phyloP scores from a whole-genome alignment of 495 filamentous ascomycete genomes.

The Aspergillus panamensis region DNA sequence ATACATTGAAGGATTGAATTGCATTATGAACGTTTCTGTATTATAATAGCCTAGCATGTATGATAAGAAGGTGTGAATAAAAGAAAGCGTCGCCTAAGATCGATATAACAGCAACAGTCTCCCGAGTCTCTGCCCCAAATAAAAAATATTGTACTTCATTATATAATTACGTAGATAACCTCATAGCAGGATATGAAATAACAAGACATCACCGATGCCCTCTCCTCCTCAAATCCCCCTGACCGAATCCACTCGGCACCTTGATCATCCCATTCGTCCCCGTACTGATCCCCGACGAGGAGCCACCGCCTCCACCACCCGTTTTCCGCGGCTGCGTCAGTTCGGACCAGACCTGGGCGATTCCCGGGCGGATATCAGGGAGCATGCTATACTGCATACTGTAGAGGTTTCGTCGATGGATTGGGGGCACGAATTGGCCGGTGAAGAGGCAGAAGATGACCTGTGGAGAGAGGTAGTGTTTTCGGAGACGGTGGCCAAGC shows the following conservation, averaged over 20 bases:
- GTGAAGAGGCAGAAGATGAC: slow-evolving; percentile 86
- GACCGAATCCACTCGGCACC: slow-evolving; percentile 36
- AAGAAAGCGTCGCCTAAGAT: background rate
- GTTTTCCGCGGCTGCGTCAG: slow-evolving; percentile 55
- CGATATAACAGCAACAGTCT: background rate
- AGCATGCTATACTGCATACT: slow-evolving; percentile 98
- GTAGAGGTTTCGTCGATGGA: slow-evolving; percentile 91
- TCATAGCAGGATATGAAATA: no score
- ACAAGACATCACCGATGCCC: slow-evolving; percentile 34
- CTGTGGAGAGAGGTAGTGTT: slow-evolving; percentile 86
- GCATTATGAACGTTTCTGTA: background rate
- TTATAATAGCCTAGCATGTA: background rate
- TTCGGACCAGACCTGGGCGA: slow-evolving; percentile 80
- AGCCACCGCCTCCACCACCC: slow-evolving; percentile 25
- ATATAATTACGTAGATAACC: background rate
- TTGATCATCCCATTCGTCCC: slow-evolving; percentile 32
- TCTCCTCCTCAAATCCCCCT: slow-evolving; percentile 36
- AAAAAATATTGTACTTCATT: background rate
- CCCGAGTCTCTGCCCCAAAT: no score
- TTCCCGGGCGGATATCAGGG: slow-evolving; percentile 71
- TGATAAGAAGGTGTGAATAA: background rate
- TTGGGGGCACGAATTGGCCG: slow-evolving; percentile 85
- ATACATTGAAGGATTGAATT: background rate
- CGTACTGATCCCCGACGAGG: slow-evolving; percentile 30
- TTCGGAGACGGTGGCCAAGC: slow-evolving; percentile 83